phyloP scores from a whole-genome alignment of 108 stramenopile species.

The Cyclotella baltica region DNA sequence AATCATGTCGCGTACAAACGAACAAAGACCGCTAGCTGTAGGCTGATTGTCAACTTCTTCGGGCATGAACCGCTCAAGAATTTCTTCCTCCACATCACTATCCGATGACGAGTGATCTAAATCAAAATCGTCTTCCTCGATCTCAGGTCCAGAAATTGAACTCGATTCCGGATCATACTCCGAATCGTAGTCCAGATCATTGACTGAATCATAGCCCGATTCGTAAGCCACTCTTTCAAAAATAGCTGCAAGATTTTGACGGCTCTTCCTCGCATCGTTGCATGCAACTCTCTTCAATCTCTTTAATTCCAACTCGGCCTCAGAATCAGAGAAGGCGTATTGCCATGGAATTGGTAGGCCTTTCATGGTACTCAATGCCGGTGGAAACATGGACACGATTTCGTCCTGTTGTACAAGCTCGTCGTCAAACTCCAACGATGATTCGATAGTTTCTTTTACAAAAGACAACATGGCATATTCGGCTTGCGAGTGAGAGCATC shows the following conservation, averaged over 20 bases:
- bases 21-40: no score
- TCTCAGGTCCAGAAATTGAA: not conserved
- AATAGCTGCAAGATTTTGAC: no score
- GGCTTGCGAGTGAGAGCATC: not conserved
- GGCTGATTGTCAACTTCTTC: not conserved
- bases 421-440: not conserved
- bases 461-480: not conserved
- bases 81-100: not conserved
- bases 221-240: no score
- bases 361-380: not conserved
- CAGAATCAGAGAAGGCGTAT: not conserved
- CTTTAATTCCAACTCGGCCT: not conserved
- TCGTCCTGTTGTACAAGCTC: not conserved
- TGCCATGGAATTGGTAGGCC: not conserved
- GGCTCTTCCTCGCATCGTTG: not conserved
- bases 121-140: not conserved
- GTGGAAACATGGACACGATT: not conserved
- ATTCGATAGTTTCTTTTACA: not conserved
- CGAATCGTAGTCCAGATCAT: not conserved
- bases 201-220: not conserved
- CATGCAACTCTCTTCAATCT: not conserved
- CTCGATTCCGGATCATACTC: not conserved
- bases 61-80: not conserved
- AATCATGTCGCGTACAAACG: not conserved
- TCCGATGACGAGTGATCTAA: not conserved